A percentile compares a stretch with the other conserved stretches of the same genome.
Conservation (phyloP, 768 basidiomycete species). For the Mycena kentingensis region DNA sequence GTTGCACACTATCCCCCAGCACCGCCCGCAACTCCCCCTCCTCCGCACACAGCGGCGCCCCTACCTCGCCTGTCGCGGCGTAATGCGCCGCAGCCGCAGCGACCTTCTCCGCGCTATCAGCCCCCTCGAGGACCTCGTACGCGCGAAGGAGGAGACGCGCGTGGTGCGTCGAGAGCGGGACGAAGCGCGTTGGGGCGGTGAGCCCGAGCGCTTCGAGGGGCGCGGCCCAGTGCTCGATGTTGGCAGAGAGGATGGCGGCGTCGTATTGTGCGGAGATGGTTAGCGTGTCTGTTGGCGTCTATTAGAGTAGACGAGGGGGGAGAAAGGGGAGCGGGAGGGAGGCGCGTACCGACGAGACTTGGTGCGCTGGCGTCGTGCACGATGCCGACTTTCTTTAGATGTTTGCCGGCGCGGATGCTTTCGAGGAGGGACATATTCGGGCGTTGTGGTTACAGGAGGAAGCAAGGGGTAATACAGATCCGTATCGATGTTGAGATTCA, state of each 20-base stretch:
- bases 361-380: conserved; percentile 15
- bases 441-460: too few species aligned
- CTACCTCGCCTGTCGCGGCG: not conserved
- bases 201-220: not conserved
- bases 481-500: too few species aligned
- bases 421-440: conserved; percentile 18
- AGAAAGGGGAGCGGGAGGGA: not conserved
- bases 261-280: conserved; percentile 18
- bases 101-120: not conserved
- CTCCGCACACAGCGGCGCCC: not conserved
- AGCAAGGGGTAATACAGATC: not conserved
- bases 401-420: conserved; percentile 6
- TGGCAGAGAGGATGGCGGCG: conserved; percentile 11
- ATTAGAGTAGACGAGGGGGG: not conserved
- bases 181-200: conserved; percentile 10
- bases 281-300: conserved; percentile 1
- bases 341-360: not conserved
- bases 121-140: conserved; percentile 13
- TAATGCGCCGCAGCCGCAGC: conserved; percentile 6
- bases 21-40: conserved; percentile 2
- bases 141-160: conserved; percentile 9
- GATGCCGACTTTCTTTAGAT: conserved; percentile 5
- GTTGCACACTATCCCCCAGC: conserved; percentile 8
- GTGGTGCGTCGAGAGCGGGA: conserved; percentile 14
- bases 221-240: conserved; percentile 21